These are phyloP conservation scores for Cystobasidium ongulense DNA, from an alignment of 768 basidiomycete genomes.

Conservation along the genomic window DNA sequence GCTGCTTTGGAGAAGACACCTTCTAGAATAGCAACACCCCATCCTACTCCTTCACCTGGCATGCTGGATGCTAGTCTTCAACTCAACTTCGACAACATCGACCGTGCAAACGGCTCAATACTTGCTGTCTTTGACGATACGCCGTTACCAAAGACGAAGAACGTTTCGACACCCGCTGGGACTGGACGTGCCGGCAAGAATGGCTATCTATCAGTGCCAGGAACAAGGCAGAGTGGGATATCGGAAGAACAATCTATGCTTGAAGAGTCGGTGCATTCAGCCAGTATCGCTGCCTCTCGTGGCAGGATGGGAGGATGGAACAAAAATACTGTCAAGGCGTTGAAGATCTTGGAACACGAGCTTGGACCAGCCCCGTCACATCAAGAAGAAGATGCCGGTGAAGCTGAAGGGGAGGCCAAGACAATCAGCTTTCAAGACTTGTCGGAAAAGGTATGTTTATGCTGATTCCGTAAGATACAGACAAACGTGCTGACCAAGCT, in stretches of 20 bases:
- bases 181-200: slow-evolving; percentile 52
- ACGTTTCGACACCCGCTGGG: slow-evolving; percentile 42
- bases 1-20: slow-evolving; percentile 11
- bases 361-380: slow-evolving; percentile 51
- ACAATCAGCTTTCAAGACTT: slow-evolving; percentile 67
- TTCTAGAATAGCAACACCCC: not conserved
- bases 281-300: slow-evolving; percentile 32
- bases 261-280: slow-evolving; percentile 5
- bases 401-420: slow-evolving; percentile 51
- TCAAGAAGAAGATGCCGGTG: slow-evolving; percentile 21
- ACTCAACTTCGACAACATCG: slow-evolving; percentile 20
- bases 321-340: slow-evolving; percentile 78
- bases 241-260: not conserved
- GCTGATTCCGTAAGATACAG: not conserved
- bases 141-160: slow-evolving; percentile 46
- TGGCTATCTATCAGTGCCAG: slow-evolving; percentile 12
- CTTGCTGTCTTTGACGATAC: slow-evolving; percentile 51
- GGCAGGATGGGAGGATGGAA: slow-evolving; percentile 38
- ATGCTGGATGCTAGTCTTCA: slow-evolving; percentile 3
- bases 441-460: slow-evolving; percentile 60
- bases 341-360: slow-evolving; percentile 65
- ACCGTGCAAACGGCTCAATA: slow-evolving; percentile 45
- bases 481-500: slow-evolving; percentile 6
- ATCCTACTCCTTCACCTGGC: slow-evolving; percentile 4
- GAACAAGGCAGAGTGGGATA: slow-evolving; percentile 2